phyloP scores from a whole-genome alignment of 371 early-diverging fungal species.

The Syncephalastrum monosporum region DNA sequence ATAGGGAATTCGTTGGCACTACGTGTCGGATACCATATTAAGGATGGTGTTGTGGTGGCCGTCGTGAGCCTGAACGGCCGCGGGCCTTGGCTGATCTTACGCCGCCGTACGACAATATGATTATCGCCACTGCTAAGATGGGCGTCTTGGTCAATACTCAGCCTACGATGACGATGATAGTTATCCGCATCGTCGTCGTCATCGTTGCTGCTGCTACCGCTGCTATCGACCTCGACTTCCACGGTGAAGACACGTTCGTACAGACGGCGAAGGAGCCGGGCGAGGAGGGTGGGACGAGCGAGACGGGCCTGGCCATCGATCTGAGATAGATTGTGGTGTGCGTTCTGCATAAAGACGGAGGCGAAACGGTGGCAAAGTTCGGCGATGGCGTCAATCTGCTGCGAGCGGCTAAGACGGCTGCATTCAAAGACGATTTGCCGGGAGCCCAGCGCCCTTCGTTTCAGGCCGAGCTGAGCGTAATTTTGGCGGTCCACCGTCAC shows the following conservation, averaged over 20 bases:
- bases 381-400: slow-evolving; percentile 20
- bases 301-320: slow-evolving; percentile 17
- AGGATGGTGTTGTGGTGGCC: slow-evolving; percentile 13
- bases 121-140: too few relatives aligned
- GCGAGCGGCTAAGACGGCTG: slow-evolving; percentile 9
- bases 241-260: slow-evolving; percentile 11
- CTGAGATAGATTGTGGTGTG: slow-evolving; percentile 27
- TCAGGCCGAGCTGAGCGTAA: slow-evolving; percentile 22
- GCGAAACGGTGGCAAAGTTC: slow-evolving; percentile 24
- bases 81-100: too few relatives aligned
- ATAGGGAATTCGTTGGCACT: slow-evolving; percentile 12
- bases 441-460: slow-evolving; percentile 14
- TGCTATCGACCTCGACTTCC: background rate
- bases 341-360: slow-evolving; percentile 28
- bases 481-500: slow-evolving; percentile 26
- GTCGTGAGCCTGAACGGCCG: slow-evolving; percentile 9
- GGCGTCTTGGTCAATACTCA: too few relatives aligned
- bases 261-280: slow-evolving; percentile 9
- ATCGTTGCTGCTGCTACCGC: slow-evolving; percentile 1
- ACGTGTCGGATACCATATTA: slow-evolving; percentile 15
- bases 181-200: background rate
- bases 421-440: slow-evolving; percentile 30
- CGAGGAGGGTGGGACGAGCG: slow-evolving; percentile 13
- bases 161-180: too few relatives aligned
- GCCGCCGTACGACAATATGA: too few relatives aligned